Percentiles rank a stretch among this genome's conserved stretches.
These are phyloP conservation scores for Neonectria punicea DNA, from an alignment of 2,329 filamentous ascomycete species.

Conservation along the genomic window DNA sequence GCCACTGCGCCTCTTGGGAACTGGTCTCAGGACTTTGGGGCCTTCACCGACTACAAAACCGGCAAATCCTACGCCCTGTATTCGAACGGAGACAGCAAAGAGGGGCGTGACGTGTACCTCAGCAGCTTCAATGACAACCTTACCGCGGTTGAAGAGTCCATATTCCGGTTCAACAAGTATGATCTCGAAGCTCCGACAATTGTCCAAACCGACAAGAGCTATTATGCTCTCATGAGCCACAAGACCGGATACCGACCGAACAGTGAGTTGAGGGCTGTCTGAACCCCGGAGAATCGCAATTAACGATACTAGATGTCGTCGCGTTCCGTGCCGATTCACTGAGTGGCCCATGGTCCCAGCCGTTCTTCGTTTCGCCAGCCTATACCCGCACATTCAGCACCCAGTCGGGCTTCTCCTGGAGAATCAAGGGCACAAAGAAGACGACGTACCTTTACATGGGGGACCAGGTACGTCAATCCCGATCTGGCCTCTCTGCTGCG, in stretches of 20 bases:
- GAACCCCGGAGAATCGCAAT: fast-evolving
- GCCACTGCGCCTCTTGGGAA: conserved; percentile 67
- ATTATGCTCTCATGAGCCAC: conserved; percentile 70
- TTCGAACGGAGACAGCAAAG: conserved; percentile 65
- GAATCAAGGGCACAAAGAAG: conserved; percentile 56
- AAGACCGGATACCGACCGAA: conserved; percentile 73
- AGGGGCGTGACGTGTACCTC: conserved; percentile 68
- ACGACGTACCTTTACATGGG: conserved; percentile 62
- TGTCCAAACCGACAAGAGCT: conserved; percentile 68
- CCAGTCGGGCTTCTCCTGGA: conserved; percentile 60
- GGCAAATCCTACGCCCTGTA: conserved; percentile 66
- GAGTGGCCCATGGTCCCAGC: conserved; percentile 62
- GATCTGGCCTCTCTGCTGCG: fast-evolving
- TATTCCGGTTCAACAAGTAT: conserved; percentile 67
- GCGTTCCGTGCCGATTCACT: conserved; percentile 62
- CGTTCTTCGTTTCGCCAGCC: conserved; percentile 58
- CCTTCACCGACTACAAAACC: conserved; percentile 69
- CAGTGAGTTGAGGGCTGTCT: conserved; percentile 42
- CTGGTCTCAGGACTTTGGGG: conserved; percentile 71
- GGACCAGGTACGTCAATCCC: conserved; percentile 47
- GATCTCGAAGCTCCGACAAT: conserved; percentile 70
- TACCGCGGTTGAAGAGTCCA: conserved; percentile 61
- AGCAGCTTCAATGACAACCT: conserved; percentile 63
- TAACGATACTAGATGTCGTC: conserved; percentile 55
- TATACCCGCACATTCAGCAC: conserved; percentile 64